A percentile compares a stretch with the other conserved stretches of the same genome.
These are phyloP conservation scores for Scedosporium apiospermum DNA, from an alignment of 2,329 filamentous ascomycete genomes.

Conservation along the genomic window DNA sequence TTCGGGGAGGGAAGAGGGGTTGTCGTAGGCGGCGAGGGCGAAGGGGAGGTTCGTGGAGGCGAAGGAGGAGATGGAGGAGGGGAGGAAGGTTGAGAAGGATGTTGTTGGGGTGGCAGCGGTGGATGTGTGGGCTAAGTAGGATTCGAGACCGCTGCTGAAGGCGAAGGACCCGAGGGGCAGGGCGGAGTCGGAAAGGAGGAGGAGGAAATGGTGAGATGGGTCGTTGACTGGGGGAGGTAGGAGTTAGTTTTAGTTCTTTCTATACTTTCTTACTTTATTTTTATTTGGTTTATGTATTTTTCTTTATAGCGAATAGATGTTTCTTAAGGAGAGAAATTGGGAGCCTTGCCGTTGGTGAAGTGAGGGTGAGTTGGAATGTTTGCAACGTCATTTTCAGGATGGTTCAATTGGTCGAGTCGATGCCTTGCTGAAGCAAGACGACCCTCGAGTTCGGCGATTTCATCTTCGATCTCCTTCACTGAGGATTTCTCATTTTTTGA, in stretches of 20 bases:
- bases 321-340: background rate
- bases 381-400: background rate
- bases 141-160: constrained; percentile 75
- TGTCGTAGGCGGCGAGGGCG: constrained; percentile 56
- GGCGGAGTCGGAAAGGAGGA: constrained; percentile 72
- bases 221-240: constrained; percentile 1
- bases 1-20: constrained; percentile 37
- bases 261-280: background rate
- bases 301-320: too few relatives aligned
- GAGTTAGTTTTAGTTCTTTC: background rate
- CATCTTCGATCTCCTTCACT: background rate
- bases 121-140: constrained; percentile 61
- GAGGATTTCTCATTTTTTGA: background rate
- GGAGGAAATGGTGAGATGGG: constrained; percentile 51
- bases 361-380: background rate
- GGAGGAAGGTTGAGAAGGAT: constrained; percentile 45
- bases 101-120: constrained; percentile 31
- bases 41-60: constrained; percentile 67
- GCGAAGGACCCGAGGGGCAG: constrained; percentile 80
- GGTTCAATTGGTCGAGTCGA: background rate
- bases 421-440: background rate
- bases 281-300: background rate
- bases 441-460: background rate
- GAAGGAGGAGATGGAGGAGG: constrained; percentile 60
- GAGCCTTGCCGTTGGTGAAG: background rate